Percentiles rank a stretch among this genome's conserved stretches.
These are phyloP conservation scores for Plasmodiophora brassicae DNA, from an alignment of 208 protist genomes.

Conservation along the genomic window DNA sequence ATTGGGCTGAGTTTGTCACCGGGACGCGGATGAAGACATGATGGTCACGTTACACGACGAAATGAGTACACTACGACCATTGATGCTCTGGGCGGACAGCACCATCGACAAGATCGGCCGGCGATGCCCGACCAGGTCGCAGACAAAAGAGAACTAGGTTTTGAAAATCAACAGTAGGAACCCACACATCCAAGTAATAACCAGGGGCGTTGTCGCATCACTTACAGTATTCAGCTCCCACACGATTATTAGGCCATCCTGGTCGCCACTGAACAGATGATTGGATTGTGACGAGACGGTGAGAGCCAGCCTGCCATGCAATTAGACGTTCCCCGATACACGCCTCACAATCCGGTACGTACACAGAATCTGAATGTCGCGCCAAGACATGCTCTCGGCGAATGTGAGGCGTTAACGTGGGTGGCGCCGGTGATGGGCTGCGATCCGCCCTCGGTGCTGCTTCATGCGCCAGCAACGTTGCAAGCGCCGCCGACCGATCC, in stretches of 20 bases:
- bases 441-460: too few species aligned
- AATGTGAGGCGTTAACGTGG: too few species aligned
- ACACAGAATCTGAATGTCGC: not conserved
- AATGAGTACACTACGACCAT: not conserved
- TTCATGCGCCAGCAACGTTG: too few species aligned
- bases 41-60: not conserved
- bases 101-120: slow-evolving; percentile 13
- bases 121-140: not conserved
- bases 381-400: not conserved
- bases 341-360: not conserved
- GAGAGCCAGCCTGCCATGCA: not conserved
- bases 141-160: slow-evolving; percentile 16
- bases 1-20: not conserved
- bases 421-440: too few species aligned
- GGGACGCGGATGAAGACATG: not conserved
- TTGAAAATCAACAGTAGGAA: too few species aligned
- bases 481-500: too few species aligned
- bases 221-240: too few species aligned
- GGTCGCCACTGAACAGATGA: slow-evolving; percentile 1
- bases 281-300: not conserved
- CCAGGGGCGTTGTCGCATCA: too few species aligned
- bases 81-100: not conserved
- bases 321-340: not conserved
- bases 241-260: slow-evolving; percentile 1
- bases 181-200: too few species aligned